Evolutionary conservation across 805 yeast genomes (phyloP).

Genomic region (Millerago galiae): DNA sequence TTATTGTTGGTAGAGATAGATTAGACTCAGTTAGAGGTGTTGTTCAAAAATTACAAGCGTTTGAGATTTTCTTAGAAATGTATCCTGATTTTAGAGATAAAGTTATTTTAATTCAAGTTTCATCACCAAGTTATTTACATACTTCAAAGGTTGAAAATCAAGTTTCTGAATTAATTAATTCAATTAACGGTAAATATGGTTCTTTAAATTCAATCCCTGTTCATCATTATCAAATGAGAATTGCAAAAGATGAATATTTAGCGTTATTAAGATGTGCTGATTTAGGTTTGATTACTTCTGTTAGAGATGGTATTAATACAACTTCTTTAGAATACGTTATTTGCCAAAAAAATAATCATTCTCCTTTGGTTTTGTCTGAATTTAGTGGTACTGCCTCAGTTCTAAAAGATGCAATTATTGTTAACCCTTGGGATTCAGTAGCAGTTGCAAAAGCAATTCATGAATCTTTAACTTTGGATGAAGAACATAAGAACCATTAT

Average conservation of each 20-base stretch:
- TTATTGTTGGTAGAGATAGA: constrained; percentile 91
- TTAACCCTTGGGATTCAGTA: constrained; percentile 96
- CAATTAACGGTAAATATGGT: constrained; percentile 83
- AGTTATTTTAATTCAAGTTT: constrained; percentile 87
- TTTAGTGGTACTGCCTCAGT: constrained; percentile 85
- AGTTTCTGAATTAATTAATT: constrained; percentile 74
- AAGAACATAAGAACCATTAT: constrained; percentile 36
- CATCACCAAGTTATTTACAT: constrained; percentile 53
- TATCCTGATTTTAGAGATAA: constrained; percentile 88
- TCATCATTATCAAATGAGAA: constrained; percentile 85
- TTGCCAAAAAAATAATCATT: constrained; percentile 66
- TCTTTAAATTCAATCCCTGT: constrained; percentile 79
- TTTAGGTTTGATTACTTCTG: constrained; percentile 79
- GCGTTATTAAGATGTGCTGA: constrained; percentile 89
- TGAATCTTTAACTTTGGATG: constrained; percentile 53
- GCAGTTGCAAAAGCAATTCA: constrained; percentile 85
- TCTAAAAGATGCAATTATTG: constrained; percentile 65
- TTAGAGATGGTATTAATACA: constrained; percentile 95
- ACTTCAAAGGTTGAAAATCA: constrained; percentile 66
- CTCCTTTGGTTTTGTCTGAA: constrained; percentile 85
- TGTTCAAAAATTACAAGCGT: constrained; percentile 86
- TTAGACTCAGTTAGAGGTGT: constrained; percentile 91
- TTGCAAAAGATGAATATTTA: constrained; percentile 81
- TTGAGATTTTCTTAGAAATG: constrained; percentile 79
- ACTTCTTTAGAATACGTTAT: constrained; percentile 90